These are phyloP conservation scores for Golubevia sp. DNA, from an alignment of 1,284 basidiomycete species.

Conservation along the genomic window DNA sequence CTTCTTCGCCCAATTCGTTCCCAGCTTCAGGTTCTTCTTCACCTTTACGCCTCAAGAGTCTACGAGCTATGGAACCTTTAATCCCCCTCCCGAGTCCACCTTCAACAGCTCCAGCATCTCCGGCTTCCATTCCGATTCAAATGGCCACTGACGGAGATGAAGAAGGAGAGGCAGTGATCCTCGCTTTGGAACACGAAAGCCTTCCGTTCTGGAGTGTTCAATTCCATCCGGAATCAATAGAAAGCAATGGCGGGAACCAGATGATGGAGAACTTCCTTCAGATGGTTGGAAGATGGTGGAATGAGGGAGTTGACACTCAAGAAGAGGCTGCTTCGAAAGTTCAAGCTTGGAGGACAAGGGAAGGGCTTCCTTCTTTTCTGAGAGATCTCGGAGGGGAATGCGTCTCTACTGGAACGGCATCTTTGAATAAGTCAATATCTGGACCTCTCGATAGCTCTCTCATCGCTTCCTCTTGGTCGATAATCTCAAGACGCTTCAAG, in stretches of 20 bases:
- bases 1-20: too few relatives aligned
- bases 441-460: neutral
- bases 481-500: neutral
- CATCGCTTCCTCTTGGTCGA: neutral
- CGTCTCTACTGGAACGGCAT: too few relatives aligned
- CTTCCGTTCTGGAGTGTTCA: slow-evolving; percentile 86
- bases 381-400: too few relatives aligned
- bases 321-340: neutral
- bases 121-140: neutral
- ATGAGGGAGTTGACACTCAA: neutral
- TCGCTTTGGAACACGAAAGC: slow-evolving; percentile 43
- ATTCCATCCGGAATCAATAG: slow-evolving; percentile 77
- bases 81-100: slow-evolving; percentile 18
- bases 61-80: neutral
- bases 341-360: too few relatives aligned
- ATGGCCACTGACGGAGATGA: neutral
- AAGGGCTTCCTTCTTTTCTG: too few relatives aligned
- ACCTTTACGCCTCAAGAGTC: too few relatives aligned
- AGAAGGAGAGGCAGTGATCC: slow-evolving; percentile 21
- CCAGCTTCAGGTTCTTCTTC: too few relatives aligned
- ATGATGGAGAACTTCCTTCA: slow-evolving; percentile 48
- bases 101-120: slow-evolving; percentile 11
- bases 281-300: slow-evolving; percentile 29
- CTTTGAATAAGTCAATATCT: too few relatives aligned
- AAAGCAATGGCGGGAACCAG: slow-evolving; percentile 25